Conservation (phyloP, 2,329 filamentous ascomycete genomes). For the Fusarium clavum region DNA sequence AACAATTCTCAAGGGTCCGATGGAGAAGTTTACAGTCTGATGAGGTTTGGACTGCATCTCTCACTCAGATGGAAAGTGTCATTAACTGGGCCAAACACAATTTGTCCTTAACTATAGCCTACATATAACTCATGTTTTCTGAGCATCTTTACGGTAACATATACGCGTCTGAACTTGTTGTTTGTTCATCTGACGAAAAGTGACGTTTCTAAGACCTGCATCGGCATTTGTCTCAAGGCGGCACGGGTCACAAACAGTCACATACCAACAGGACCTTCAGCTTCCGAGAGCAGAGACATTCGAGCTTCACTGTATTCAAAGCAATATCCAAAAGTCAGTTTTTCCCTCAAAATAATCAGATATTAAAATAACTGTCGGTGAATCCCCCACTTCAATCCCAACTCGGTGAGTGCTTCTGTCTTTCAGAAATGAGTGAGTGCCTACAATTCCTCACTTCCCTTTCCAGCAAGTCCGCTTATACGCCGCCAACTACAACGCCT, state of each 20-base stretch:
- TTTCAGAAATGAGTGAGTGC: neutral
- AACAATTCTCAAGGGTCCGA: neutral
- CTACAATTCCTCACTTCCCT: neutral
- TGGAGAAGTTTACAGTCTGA: no score
- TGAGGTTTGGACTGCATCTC: no score
- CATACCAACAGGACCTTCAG: neutral
- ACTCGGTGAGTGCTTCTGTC: neutral
- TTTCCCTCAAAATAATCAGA: no score
- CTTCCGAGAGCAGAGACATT: neutral
- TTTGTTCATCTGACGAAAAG: neutral
- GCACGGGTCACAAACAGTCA: neutral
- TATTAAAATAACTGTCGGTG: no score
- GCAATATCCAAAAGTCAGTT: neutral
- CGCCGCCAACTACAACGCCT: neutral
- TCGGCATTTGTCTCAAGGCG: neutral
- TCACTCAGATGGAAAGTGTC: no score
- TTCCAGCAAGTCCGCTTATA: neutral
- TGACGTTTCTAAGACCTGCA: neutral
- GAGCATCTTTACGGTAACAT: no score
- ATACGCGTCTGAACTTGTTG: accelerated
- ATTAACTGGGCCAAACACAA: no score
- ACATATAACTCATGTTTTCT: no score
- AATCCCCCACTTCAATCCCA: neutral
- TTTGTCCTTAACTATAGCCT: no score
- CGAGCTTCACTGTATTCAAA: neutral